Evolutionary conservation across 2,329 filamentous ascomycete genomes (phyloP), one percentile per base, ranked within the genome.

Genomic region (Colletotrichum sp.): DNA sequence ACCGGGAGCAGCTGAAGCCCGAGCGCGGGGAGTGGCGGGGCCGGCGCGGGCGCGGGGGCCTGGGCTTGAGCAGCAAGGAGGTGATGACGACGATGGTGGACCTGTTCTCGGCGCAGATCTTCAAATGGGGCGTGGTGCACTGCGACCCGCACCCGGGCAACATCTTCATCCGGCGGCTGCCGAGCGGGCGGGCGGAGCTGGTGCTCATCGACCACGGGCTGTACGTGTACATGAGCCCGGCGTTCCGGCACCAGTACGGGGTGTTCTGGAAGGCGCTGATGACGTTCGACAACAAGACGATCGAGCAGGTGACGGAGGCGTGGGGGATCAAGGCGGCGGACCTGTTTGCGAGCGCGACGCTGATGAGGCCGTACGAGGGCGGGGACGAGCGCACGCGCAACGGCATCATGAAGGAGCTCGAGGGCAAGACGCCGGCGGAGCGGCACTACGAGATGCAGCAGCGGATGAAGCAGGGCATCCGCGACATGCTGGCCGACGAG

Each of bases 21-120:
- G 92, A 95, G 68, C 93, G 96, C 12, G 90, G 92, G 52, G 90
- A 91, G 80, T 98, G 96, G 96, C 92, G 91, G 79, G 96, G 96
- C 6, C 86, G 85, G 8, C 90, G 91, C 66, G 91, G 92, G 30
- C 92, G 91, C 77, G 96, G 96, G 66, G 97, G 97, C 0, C 91
- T 99, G 0, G 97, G 97, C 0, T 88, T 99, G 5, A 93, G 92
- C 9, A 88, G 95, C 34, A 95, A 94, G 81, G 94, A 96, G 75
- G 95, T 98, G 75, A 99, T 99, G 97, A 94, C 94, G 7, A 98
- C 95, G 36, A 98, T 99, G 93, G 92, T 98, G 66, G 96, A 98
- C 83, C 90, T 99, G 39, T 99, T 99, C 88, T 95, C 94, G n/a
- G 96, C 95, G 4, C 96, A 99, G 83, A 99, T 99, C 90, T 99